Evolutionary conservation across 2,329 filamentous ascomycete genomes (phyloP).

Genomic region (Cercospora sp.): DNA sequence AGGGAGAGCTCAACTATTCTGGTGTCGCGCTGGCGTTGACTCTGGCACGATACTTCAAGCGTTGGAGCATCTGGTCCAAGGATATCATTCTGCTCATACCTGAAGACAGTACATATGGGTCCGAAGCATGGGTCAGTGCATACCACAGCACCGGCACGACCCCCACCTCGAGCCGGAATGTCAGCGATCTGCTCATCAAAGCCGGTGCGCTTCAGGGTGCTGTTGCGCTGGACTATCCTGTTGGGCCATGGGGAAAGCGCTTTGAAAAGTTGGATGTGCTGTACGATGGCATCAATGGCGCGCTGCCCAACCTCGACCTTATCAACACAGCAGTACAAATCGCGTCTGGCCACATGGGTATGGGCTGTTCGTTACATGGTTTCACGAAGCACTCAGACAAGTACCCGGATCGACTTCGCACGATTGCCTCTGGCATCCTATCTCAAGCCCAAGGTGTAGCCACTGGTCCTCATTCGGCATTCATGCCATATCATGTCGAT

Average conservation of each 20-base stretch:
- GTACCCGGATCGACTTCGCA: constrained; percentile 79
- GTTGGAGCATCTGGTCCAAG: constrained; percentile 98
- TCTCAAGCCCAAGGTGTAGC: constrained; percentile 87
- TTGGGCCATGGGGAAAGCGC: constrained; percentile 65
- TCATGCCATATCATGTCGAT: constrained; percentile 97
- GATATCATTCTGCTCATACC: constrained; percentile 93
- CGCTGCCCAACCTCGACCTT: constrained; percentile 90
- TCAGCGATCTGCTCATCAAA: constrained; percentile 81
- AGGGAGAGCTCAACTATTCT: constrained; percentile 76
- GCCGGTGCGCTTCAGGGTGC: constrained; percentile 91
- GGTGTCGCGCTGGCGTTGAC: constrained; percentile 85
- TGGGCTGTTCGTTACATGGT: constrained; percentile 77
- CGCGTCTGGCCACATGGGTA: constrained; percentile 87
- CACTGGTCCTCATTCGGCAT: constrained; percentile 87
- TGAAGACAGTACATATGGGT: constrained; percentile 83
- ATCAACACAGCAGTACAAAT: constrained; percentile 92
- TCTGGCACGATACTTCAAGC: constrained; percentile 90
- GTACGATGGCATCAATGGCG: constrained; percentile 94
- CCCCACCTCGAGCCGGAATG: constrained; percentile 47
- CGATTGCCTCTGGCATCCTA: constrained; percentile 89
- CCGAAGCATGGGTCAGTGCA: constrained; percentile 95
- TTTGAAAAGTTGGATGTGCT: constrained; percentile 89
- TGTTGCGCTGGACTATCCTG: constrained; percentile 86
- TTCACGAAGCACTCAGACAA: constrained; percentile 76
- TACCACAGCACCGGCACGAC: constrained; percentile 88